Base-by-base conservation (phyloP, 2,329 filamentous ascomycete species). In the Rhynchosporium graminicola region DNA sequence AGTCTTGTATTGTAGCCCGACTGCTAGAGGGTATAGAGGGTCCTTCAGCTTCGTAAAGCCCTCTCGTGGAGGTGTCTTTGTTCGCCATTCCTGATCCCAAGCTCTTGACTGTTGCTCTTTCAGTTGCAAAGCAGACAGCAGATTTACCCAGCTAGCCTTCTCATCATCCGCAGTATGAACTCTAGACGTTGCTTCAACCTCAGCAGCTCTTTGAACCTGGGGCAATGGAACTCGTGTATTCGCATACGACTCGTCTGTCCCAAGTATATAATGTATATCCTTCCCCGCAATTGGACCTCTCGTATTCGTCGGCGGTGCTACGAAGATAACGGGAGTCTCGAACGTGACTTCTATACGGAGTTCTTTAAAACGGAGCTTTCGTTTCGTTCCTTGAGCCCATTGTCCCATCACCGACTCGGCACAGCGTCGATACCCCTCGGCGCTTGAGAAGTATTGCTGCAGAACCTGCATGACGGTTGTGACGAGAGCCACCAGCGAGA, bases 111-210 rank as follows among this genome's bases (percentile, higher is more conserved):
- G 74, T 0, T 67, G 60, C 68, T 85, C 83, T 77, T 83, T 82
- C 15, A 71, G 70, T 60, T 85, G 82, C 0, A 84, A 68, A 10
- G 79, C 77, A 3, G 77, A 77, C n/a, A 85, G 74, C 10, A 85
- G 71, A 6, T 76, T 76, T 3, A 82, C 75, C 83, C 83, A 85
- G 0, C 82, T 83, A 3, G 80, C 80, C n/a, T 78, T 73, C 68
- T 85, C 83, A 60, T 83, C 83, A 66, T 85, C 81, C 5, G 82
- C 80, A 2, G 83, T 85, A 64, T 83, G 81, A 0, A 85, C 76
- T 26, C 68, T 63, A 38, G 62, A 52, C 15, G 51, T 60, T 3
- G 67, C 45, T 46, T 69, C 54, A 7, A 46, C 9, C 12, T 68
- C 65, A n/a, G 46, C 65, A 31, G 57, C 26, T 10, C 51, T 4